Evolutionary conservation across 2,329 filamentous ascomycete species (phyloP).

Genomic region (Hypoxylon sp.): DNA sequence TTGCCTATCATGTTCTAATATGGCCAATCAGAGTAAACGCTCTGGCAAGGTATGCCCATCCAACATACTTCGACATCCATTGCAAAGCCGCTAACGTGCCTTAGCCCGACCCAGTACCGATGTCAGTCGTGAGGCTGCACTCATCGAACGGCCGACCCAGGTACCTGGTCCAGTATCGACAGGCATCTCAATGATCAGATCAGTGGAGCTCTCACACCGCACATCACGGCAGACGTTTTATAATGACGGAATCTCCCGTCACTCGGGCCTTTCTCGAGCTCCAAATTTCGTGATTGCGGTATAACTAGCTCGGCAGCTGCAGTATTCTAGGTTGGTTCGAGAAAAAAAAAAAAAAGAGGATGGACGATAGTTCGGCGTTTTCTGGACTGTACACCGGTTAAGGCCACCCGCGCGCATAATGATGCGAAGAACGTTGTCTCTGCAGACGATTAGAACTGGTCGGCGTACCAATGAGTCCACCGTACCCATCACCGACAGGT

Average conservation of each 20-base stretch:
- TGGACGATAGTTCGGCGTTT: constrained; percentile 1
- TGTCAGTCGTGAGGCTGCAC: constrained; percentile 9
- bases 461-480: constrained; percentile 16
- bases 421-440: constrained; percentile 21
- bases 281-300: neutral
- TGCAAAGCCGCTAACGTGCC: constrained; percentile 5
- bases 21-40: constrained; percentile 8
- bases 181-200: neutral
- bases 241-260: neutral
- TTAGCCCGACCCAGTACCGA: neutral
- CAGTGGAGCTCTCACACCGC: constrained; percentile 7
- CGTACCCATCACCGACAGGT: constrained; percentile 17
- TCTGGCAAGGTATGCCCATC: constrained; percentile 7
- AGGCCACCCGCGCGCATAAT: neutral
- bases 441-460: constrained; percentile 10
- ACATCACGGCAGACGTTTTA: constrained; percentile 2
- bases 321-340: no score
- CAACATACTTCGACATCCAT: neutral
- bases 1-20: neutral
- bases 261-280: neutral
- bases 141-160: neutral
- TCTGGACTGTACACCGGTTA: constrained; percentile 1
- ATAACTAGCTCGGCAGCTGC: neutral
- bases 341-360: no score
- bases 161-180: neutral